Conservation (phyloP, 2,329 filamentous ascomycete species). For the Dothiorella sarmentorum region DNA sequence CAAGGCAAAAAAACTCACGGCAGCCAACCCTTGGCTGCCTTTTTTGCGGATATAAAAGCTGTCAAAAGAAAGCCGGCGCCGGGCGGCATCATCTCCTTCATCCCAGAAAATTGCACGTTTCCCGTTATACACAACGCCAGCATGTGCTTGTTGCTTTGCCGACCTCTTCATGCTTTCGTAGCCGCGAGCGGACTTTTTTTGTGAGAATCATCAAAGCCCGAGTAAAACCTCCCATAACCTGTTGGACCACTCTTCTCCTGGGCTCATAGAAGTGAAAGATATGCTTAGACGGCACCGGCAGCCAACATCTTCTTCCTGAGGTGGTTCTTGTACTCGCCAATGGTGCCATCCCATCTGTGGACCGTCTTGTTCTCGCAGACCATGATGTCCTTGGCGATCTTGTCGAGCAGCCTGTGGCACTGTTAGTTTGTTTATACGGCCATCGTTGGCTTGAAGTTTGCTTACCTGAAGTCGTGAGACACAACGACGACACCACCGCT, state of each 20-base stretch:
- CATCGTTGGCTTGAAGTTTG: background rate
- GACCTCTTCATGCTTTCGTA: constrained; percentile 17
- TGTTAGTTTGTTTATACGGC: constrained; percentile 32
- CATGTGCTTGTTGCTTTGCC: constrained; percentile 9
- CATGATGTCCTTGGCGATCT: constrained; percentile 99
- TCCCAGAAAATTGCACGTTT: background rate
- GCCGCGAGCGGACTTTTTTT: constrained; percentile 7
- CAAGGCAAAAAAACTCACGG: background rate
- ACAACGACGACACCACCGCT: constrained; percentile 96
- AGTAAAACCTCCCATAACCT: background rate
- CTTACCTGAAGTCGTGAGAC: constrained; percentile 97
- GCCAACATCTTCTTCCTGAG: constrained; percentile 98
- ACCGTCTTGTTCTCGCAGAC: constrained; percentile 99
- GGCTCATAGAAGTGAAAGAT: background rate
- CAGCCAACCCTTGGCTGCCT: background rate
- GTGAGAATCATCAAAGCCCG: constrained; percentile 1
- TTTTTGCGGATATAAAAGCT: constrained; percentile 4
- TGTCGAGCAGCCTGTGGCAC: constrained; percentile 79
- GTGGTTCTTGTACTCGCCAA: constrained; percentile 96
- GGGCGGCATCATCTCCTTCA: constrained; percentile 8
- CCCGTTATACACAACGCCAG: constrained; percentile 11
- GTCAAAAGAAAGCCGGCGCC: constrained; percentile 12
- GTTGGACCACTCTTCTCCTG: background rate
- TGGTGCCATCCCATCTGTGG: constrained; percentile 79
- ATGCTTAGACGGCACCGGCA: constrained; percentile 72